phyloP scores from a whole-genome alignment of 2,329 filamentous ascomycete species.

The Phialophora tarda region DNA sequence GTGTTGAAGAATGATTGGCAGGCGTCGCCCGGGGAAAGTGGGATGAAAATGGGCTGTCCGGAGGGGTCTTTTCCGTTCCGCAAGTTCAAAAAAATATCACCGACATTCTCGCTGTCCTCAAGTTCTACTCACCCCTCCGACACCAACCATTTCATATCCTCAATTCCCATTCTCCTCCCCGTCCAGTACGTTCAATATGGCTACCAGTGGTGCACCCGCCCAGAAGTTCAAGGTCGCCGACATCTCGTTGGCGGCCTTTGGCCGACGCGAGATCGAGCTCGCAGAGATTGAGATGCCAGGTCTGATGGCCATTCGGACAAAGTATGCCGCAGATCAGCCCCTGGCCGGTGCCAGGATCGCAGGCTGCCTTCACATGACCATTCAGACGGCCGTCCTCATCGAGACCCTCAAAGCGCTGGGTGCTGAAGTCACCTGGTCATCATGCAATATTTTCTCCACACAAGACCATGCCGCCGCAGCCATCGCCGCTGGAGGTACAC shows the following conservation, averaged over 20 bases:
- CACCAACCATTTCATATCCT: constrained; percentile 5
- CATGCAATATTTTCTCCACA: constrained; percentile 99
- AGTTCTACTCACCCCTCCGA: constrained; percentile 1
- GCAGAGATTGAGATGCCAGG: constrained; percentile 97
- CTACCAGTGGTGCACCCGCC: constrained; percentile 70
- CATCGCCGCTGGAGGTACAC: constrained; percentile 90
- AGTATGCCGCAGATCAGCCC: constrained; percentile 93
- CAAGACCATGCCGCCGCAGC: constrained; percentile 98
- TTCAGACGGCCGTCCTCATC: constrained; percentile 99
- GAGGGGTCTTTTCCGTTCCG: constrained; percentile 20
- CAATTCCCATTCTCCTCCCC: background rate
- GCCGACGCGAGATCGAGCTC: constrained; percentile 98
- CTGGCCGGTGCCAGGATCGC: constrained; percentile 94
- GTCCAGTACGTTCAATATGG: constrained; percentile 5
- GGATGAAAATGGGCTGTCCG: constrained; percentile 8
- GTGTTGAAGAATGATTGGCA: constrained; percentile 12
- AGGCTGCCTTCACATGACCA: constrained; percentile 99
- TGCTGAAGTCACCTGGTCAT: constrained; percentile 98
- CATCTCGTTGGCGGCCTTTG: constrained; percentile 96
- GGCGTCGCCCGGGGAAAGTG: constrained; percentile 1
- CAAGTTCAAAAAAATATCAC: constrained; percentile 25
- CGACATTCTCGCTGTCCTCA: constrained; percentile 16
- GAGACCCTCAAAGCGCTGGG: constrained; percentile 94
- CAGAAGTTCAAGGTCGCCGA: constrained; percentile 98
- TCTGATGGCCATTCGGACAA: constrained; percentile 90